phyloP scores from a whole-genome alignment of 1,284 basidiomycete species.

The Pholiota adiposa region DNA sequence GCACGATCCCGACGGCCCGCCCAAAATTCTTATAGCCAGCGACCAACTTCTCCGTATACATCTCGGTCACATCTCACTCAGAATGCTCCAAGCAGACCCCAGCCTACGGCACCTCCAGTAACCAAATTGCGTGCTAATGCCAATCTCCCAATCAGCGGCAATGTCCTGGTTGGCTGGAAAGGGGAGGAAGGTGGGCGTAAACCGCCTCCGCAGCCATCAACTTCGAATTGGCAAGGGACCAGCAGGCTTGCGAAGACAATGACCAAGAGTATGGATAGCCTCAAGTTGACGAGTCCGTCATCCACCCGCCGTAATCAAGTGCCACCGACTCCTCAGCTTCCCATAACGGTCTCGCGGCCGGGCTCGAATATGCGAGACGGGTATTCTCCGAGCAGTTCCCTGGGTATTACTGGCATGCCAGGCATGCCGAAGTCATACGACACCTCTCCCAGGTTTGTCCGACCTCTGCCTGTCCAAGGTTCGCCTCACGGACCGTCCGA shows the following conservation, averaged over 20 bases:
- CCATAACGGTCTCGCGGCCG: constrained; percentile 31
- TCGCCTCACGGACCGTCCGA: constrained; percentile 37
- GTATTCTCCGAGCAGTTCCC: constrained; percentile 28
- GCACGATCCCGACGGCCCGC: constrained; percentile 26
- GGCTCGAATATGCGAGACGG: constrained; percentile 23
- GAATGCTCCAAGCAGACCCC: constrained; percentile 40
- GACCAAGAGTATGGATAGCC: constrained; percentile 63
- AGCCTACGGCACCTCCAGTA: constrained; percentile 36
- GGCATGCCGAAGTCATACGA: constrained; percentile 47
- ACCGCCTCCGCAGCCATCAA: constrained; percentile 28
- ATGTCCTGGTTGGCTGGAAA: constrained; percentile 49
- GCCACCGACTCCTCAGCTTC: constrained; percentile 29
- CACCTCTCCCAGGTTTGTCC: constrained; percentile 28
- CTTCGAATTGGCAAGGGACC: constrained; percentile 28
- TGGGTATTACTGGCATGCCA: constrained; percentile 19
- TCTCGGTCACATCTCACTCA: constrained; percentile 37
- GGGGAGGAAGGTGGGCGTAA: constrained; percentile 43
- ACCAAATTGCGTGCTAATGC: constrained; percentile 22
- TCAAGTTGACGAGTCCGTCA: constrained; percentile 44
- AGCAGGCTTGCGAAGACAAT: constrained; percentile 39
- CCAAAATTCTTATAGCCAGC: constrained; percentile 31
- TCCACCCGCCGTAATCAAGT: constrained; percentile 35
- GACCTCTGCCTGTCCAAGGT: constrained; percentile 46
- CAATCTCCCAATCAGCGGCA: constrained; percentile 11
- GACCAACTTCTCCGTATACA: constrained; percentile 35